Base-by-base conservation (phyloP, 2,329 filamentous ascomycete genomes). In the Fusarium miscanthi region DNA sequence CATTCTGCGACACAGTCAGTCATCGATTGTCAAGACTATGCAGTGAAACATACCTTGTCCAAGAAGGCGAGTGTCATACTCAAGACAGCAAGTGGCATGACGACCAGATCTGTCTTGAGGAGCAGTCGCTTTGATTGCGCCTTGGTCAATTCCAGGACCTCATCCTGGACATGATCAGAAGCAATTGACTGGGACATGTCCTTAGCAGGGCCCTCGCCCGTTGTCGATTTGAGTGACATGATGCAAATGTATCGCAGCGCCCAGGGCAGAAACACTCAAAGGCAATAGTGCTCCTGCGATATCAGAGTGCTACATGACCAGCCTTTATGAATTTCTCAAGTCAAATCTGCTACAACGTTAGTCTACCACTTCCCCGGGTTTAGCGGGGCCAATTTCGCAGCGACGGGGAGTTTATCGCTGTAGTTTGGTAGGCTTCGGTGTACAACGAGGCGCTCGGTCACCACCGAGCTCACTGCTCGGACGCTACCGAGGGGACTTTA, bases 71-170 rank as follows among this genome's bases (percentile, higher is more conserved):
- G 33, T 0, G 69, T 72, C 69, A 72, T 72, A 2, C 35, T 35
- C 2, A 72, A 21, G 0, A 71, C 61, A 6, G 70, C 48, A 1
- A 72, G 69, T 1, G 69, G 63, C 37, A 72, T 58, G 1, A 72
- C 69, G 0, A 72, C 69, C 9, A 71, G 5, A 0, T 72, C 69
- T 0, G 69, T 71, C 48, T 71, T 71, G 2, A 69, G 49, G 0
- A 71, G 56, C 0, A 68, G 45, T 7, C 64, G 63, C 25, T 67
- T 67, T 0, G 64, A 59, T 0, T 67, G 63, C 0, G 64, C 64
- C 19, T 67, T 67, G 9, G 64, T 67, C 4, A 67, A 42, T 0
- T 38, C 40, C 0, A 33, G 35, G 0, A 16, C 16, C 10, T 27
- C 53, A 23, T 67, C 63, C 1, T 17, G 45, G 0, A 12, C 40